Evolutionary conservation across 176 grass and related monocot genomes (phyloP), one percentile per base, ranked within the genome.

Genomic region (Triticum dicoccoides): DNA sequence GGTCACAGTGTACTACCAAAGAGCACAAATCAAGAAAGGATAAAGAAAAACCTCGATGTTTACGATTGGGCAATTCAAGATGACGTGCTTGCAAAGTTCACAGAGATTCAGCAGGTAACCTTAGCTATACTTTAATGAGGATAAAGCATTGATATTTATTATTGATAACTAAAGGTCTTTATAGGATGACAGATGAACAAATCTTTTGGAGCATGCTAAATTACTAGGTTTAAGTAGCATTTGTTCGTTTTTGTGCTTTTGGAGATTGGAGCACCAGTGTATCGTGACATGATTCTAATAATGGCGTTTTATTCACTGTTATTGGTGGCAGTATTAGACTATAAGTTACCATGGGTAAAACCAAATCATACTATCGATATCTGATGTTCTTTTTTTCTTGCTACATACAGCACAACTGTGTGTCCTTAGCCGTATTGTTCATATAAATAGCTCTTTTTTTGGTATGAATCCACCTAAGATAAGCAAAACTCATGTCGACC

Each of bases 1-100:
- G 94, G 91, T 17, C 91, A 95, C 56, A 93, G 76, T 49, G 86
- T 95, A 33, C 88, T 95, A 32, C 94, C 94, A 68, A 95, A 95
- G 86, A 95, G 89, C 20, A 83, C 78, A 1, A 91, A 56, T 39
- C 89, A 95, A 42, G 77, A 82, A 79, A 91, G 89, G 81, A 93
- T 95, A 44, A 95, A 91, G 67, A 77, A 93, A 69, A 95, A 93
- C 76, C 29, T 89, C 23, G 89, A 93, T 62, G 34, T 93, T 62
- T 83, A 78, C 88, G 87, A 83, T 89, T 95, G 94, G 91, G 88
- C 87, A 70, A 91, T 95, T 82, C 84, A 89, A 39, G 89, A 95
- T 2, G 89, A 93, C 4, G 39, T 95, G 64, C 64, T 87, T 73
- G 66, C 18, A 0, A 82, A 91, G 80, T 89, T 95, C 66, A 83